Conservation (phyloP, 495 filamentous ascomycete species). For the Pyrenopolyporus hunteri region DNA sequence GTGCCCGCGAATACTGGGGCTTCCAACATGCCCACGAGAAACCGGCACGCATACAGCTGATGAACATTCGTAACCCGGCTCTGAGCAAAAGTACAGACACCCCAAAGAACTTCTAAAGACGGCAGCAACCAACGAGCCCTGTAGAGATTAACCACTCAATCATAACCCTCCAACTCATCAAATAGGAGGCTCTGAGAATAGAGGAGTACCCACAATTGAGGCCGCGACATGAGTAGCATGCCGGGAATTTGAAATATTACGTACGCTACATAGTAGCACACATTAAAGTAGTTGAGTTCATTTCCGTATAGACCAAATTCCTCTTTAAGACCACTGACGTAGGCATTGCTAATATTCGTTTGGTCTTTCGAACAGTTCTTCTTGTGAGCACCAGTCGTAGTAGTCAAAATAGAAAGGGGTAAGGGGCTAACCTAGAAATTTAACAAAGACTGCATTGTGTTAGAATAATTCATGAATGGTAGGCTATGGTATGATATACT, state of each 20-base stretch:
- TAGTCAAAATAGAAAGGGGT: background rate
- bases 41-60: constrained; percentile 45
- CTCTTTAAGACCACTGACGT: constrained; percentile 46
- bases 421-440: constrained; percentile 31
- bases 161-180: too few relatives aligned
- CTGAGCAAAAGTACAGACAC: constrained; percentile 45
- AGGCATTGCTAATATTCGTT: constrained; percentile 48
- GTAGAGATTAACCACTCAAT: constrained; percentile 30
- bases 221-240: constrained; percentile 56
- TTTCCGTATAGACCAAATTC: constrained; percentile 44
- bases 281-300: constrained; percentile 55
- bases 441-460: constrained; percentile 47
- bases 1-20: constrained; percentile 51
- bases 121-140: constrained; percentile 50
- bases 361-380: constrained; percentile 29
- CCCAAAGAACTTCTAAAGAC: constrained; percentile 46
- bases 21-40: constrained; percentile 57
- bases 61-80: constrained; percentile 42
- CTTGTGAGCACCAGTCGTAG: constrained; percentile 9
- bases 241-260: constrained; percentile 48
- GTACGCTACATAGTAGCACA: constrained; percentile 50
- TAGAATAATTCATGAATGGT: constrained; percentile 9
- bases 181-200: too few relatives aligned
- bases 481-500: background rate
- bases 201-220: constrained; percentile 42